Base-by-base conservation (phyloP, 495 filamentous ascomycete species). In the Hypoxylon fragiforme region DNA sequence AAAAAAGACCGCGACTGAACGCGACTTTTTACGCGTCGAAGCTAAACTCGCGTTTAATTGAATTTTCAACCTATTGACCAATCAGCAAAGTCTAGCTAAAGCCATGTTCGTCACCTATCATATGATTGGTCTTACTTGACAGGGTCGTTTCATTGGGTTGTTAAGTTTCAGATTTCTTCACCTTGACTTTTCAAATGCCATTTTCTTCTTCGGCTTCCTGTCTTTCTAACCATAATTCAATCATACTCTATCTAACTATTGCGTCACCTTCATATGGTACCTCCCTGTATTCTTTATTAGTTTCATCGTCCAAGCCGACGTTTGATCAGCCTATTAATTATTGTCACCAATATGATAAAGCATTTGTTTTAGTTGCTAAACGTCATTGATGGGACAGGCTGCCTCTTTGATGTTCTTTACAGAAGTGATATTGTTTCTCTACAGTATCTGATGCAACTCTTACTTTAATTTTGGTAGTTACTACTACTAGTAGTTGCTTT, bases 41-140 rank as follows among this genome's bases (percentile, higher is more conserved):
- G 9, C 3, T 3, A 26, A 19, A 1, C 50, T 44, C 50, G 50
- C 50, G 51, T 61, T 55, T 54, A 61, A 61, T 61, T 60, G 24
- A 34, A 38, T 30, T 47, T 28, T 0, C 24, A 13, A 18, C 3
- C 0, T 1, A 61, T 51, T 42, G 24, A 20, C 57, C 57, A 61
- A 61, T 61, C 36, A 61, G 5, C 2, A 24, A 31, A 9, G 35
- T 26, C 5, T 1, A 31, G 24, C 18, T 34, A 13, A 4, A 55
- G 35, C 45, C 40, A 51, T 55, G 50, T 14, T 51, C 51, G 51
- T 45, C 49, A 60, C 50, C 19, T 12, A 50, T 1, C 18, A n/a
- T 44, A 7, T 60, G 44, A 60, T 60, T 60, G 57, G 57, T 36
- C 11, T 31, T 3, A 30, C 7, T 9, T 2, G 7, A 28, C 44